Evolutionary conservation across 169 alveolate genomes (phyloP).

Genomic region (Neospora caninum): DNA sequence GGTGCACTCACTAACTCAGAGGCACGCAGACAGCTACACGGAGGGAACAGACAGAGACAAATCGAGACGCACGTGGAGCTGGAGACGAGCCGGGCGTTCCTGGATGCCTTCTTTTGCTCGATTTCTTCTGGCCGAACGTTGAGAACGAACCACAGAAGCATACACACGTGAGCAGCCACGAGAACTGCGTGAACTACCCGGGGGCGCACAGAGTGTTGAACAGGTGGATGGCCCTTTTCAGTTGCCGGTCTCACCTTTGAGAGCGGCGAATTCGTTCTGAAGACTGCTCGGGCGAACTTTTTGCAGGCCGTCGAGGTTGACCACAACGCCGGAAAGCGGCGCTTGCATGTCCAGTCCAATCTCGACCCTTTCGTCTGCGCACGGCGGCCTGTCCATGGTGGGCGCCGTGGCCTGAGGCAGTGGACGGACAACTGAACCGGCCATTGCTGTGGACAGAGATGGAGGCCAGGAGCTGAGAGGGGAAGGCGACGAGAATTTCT

Average conservation of each 20-base stretch:
- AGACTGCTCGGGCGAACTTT: neutral
- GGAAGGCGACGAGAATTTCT: neutral
- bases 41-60: too few species aligned
- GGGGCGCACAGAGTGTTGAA: too few species aligned
- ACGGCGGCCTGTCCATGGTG: neutral
- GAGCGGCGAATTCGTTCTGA: constrained; percentile 13
- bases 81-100: too few species aligned
- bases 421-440: neutral
- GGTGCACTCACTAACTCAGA: too few species aligned
- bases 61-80: too few species aligned
- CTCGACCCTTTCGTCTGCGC: neutral
- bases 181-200: too few species aligned
- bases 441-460: neutral
- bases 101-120: too few species aligned
- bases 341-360: constrained; percentile 18
- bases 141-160: too few species aligned
- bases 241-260: neutral
- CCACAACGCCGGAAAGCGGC: constrained; percentile 24
- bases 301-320: neutral
- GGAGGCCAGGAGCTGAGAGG: neutral
- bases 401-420: neutral
- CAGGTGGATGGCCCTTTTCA: too few species aligned
- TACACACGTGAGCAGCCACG: too few species aligned
- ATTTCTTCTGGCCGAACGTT: too few species aligned
- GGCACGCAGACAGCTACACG: too few species aligned